Evolutionary conservation across 164 flowering plant genomes (phyloP), one percentile per base, ranked within the genome.

Genomic region (Aristolochia contorta): DNA sequence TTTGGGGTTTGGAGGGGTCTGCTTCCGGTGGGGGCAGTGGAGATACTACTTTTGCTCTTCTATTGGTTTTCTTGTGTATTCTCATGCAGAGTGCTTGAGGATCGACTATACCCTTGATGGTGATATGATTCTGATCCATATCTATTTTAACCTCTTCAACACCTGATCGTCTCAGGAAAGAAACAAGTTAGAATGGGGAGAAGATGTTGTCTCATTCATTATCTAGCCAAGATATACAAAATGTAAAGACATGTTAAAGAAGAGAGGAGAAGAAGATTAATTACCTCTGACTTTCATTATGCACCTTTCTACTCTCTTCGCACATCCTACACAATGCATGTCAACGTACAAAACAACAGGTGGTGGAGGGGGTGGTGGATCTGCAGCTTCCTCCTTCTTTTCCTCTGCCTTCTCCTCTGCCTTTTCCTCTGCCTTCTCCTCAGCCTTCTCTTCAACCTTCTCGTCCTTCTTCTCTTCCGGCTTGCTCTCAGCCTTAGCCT

Each of bases 281-380:
- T 54, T 1, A 91, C 95, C 98, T 85, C 82, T 84, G 43, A 76
- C 72, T 63, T 77, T 84, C 75, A 77, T 61, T 63, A 87, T 77
- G 67, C 82, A 79, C 67, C 78, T 82, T 72, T 87, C 85, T 51
- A 92, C 82, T 76, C 82, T 89, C 83, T 83, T 92, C 18, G 96
- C 89, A 68, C 98, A 92, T 12, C 98, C 96, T 8, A 82, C 79
- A 69, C 98, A 92, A 75, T 92, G 96, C 85, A 92, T 75, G 71
- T 89, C 96, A 25, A 89, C 84, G 60, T 49, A 78, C 77, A 92
- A 62, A 6, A 89, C 81, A 63, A 83, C 74, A 2, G 96, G 91
- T 5, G 75, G 43, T 0, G 86, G 88, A 0, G 96, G 91, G 3
- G 75, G 43, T 0, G 86, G 88, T 56, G 89, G 85, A 56, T 75